Base-by-base conservation (phyloP, 1,139 yeast genomes). In the Pichia sp. region DNA sequence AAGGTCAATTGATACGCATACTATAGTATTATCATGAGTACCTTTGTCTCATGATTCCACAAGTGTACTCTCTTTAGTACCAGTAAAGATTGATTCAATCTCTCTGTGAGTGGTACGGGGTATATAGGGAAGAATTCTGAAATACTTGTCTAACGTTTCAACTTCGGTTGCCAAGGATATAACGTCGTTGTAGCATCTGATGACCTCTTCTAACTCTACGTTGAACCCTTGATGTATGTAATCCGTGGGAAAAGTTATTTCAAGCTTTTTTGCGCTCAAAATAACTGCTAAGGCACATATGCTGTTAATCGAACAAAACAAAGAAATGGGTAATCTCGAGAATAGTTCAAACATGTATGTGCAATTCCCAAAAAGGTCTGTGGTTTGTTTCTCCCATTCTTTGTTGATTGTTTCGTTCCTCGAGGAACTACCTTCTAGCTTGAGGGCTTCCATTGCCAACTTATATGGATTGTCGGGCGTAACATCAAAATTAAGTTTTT, bases 401-500 rank as follows among this genome's bases (percentile, higher is more conserved):
- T 55, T 54, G 22, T 23, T 44, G 0, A 37, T 25, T 6, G 51
- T 19, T 5, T 4, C 30, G 1, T 31, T 39, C 1, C 9, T 16
- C n/a, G 46, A 3, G 16, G 28, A 23, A 3, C 55, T 57, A 2
- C 47, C 31, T 8, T 49, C 49, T 4, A 64, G 43, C 12, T 51
- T 51, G 12, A 65, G 42, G 0, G 57, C 64, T 30, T 52, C 55
- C 21, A 61, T 34, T 5, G 61, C 55, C 6, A 58, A 21, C 40
- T 64, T 66, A 55, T 76, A 78, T 1, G 82, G 82, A 22, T 71
- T 70, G 16, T 67, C 69, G 13, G 75, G 66, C 2, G 69, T 66
- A 49, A 79, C 69, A 56, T 79, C 83, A 59, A 79, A 79, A 57
- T 80, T 75, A n/a, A 77, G 59, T 0, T 73, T 71, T 55, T 75